phyloP scores from a whole-genome alignment of 148 eudicot genomes.

The Heliamphora exappendiculata region DNA sequence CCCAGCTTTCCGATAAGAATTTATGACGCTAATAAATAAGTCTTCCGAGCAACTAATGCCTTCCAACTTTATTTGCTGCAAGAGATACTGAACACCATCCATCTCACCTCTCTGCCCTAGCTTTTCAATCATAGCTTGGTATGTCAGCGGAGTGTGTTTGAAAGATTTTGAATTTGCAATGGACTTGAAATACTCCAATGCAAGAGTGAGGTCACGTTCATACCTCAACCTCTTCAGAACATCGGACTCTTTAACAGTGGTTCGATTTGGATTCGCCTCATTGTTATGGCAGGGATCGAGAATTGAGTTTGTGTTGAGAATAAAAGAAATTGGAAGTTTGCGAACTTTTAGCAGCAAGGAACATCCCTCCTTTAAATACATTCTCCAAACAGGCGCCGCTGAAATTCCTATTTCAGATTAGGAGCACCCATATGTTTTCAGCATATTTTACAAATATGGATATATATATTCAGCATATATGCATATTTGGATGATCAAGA shows the following conservation, averaged over 20 bases:
- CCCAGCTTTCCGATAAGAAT: constrained; percentile 40
- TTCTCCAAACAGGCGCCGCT: constrained; percentile 7
- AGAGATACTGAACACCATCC: constrained; percentile 68
- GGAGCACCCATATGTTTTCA: background rate
- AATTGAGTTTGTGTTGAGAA: constrained; percentile 50
- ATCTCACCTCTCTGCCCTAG: constrained; percentile 50
- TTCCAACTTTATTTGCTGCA: constrained; percentile 75
- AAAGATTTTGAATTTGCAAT: constrained; percentile 47
- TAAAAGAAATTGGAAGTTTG: constrained; percentile 64
- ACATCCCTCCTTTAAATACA: constrained; percentile 75
- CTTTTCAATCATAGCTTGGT: constrained; percentile 57
- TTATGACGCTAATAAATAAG: constrained; percentile 57
- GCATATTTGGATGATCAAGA: too few relatives aligned
- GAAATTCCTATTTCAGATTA: constrained; percentile 2
- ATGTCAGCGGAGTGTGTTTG: constrained; percentile 64
- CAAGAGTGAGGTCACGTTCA: constrained; percentile 41
- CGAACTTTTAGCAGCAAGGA: constrained; percentile 56
- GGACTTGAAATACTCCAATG: constrained; percentile 57
- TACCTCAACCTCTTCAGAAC: constrained; percentile 44
- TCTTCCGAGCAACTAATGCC: constrained; percentile 63
- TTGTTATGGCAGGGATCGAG: constrained; percentile 13
- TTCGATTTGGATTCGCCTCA: constrained; percentile 11
- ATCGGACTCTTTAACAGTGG: constrained; percentile 34
- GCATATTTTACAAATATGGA: too few relatives aligned
- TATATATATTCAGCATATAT: too few relatives aligned